These are phyloP conservation scores for Prunus padus DNA, from an alignment of 306 rosid species.

Conservation along the genomic window DNA sequence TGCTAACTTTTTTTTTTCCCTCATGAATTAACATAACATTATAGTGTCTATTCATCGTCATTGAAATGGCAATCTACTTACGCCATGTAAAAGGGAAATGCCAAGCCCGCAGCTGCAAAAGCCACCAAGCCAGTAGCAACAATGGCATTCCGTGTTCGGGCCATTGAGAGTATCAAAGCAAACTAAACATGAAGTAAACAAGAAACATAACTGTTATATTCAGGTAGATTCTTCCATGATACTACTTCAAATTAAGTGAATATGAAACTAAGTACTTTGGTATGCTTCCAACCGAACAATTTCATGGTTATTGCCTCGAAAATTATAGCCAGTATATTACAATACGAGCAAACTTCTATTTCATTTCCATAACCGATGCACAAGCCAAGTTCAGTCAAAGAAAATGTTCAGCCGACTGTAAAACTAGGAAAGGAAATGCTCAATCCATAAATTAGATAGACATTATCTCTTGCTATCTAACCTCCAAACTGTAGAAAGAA, in stretches of 20 bases:
- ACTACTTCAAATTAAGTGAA: background rate
- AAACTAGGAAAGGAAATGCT: conserved; percentile 1
- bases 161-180: conserved; percentile 34
- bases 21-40: conserved; percentile 1
- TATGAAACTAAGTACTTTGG: background rate
- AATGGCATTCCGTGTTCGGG: conserved; percentile 52
- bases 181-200: background rate
- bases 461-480: background rate
- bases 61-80: conserved; percentile 32
- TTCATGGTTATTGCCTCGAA: background rate
- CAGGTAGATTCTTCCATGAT: background rate
- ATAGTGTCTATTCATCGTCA: background rate
- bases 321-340: background rate
- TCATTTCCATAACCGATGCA: background rate
- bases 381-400: background rate
- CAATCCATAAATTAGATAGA: background rate
- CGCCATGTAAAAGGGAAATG: conserved; percentile 99
- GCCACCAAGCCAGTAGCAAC: conserved; percentile 69
- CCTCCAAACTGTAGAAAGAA: background rate
- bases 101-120: conserved; percentile 74
- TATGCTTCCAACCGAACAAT: background rate
- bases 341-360: background rate
- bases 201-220: background rate
- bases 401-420: background rate
- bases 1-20: background rate